Evolutionary conservation across 1,284 basidiomycete genomes (phyloP), one percentile per base, ranked within the genome.

Genomic region (Malassezia brasiliensis): DNA sequence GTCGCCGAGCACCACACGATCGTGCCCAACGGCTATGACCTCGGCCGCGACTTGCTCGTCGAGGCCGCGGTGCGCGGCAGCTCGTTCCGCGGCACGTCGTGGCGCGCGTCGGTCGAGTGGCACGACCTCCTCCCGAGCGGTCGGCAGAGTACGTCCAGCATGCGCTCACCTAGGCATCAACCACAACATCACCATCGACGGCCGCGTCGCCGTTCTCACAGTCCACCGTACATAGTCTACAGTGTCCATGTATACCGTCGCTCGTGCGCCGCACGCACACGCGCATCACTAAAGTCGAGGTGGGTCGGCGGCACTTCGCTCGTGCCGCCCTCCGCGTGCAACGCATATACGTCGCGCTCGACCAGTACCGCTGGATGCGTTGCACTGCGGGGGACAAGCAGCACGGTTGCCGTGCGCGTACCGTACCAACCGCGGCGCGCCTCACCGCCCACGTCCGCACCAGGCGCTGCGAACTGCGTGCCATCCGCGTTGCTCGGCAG

Each of bases 21-120:
- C 48, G 63, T 65, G 3, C 47, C 47, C 15, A 60, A 76, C 50
- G 75, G 75, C 2, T 76, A 76, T 60, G 74, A 76, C 50, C 30
- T 64, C 19, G 75, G 75, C 0, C 54, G 75, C 6, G 66, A 76
- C 44, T 42, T 68, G 10, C 61, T 76, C 9, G 73, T 75, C 17
- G 49, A 56, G 1, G 65, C 63, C 0, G 75, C 75, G 0, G 47
- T 63, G 20, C 37, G 47, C 3, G 75, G 75, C 2, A 65, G 72
- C 12, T 52, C 50, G 15, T 76, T 72, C 59, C 60, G 65, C 42
- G 66, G 64, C 2, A 51, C 68, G 19, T 63, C 64, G 12, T 76
- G 72, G 68, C 64, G 63, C 41, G 69, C 74, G 3, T 47, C 56
- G 2, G 65, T 70, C 12, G 66, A 70, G 17, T 76, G 67, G 64